Percentiles rank a stretch among this genome's conserved stretches.
Evolutionary conservation across 768 basidiomycete species (phyloP).

Genomic region (Lactarius akahatsu): DNA sequence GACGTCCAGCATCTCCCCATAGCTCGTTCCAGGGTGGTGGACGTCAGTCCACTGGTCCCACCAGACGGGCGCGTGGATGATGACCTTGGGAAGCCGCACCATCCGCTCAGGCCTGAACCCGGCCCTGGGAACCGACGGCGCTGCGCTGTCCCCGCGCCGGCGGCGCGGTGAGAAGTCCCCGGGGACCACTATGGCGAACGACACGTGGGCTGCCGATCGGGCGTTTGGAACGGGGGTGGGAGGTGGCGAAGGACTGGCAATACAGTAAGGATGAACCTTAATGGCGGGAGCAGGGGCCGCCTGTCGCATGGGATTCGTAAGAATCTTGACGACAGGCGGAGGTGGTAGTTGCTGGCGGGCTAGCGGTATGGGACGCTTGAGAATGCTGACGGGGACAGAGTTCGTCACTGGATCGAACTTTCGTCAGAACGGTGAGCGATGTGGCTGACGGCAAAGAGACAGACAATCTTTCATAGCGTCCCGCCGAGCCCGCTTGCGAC

Average conservation of each 20-base stretch:
- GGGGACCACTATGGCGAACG: not conserved
- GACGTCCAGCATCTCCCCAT: slow-evolving; percentile 1
- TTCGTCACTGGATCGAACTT: slow-evolving; percentile 3
- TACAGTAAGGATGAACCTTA: not conserved
- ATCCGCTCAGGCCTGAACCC: not conserved
- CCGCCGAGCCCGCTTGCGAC: not conserved
- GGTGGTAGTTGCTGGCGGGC: not conserved
- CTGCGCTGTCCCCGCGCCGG: not conserved
- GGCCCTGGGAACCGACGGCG: not conserved
- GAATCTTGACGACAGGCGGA: not conserved
- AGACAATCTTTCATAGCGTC: slow-evolving; percentile 8
- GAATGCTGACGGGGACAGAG: not conserved
- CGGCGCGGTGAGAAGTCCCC: not conserved
- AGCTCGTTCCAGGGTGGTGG: not conserved
- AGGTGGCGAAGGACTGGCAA: not conserved
- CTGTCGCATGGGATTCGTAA: not conserved
- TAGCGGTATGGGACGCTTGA: not conserved
- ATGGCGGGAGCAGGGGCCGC: not conserved
- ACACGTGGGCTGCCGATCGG: not conserved
- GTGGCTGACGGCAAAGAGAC: not conserved
- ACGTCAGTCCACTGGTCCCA: slow-evolving; percentile 16
- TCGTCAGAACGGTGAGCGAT: not conserved
- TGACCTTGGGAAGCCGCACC: not conserved
- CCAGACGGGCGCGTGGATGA: slow-evolving; percentile 2
- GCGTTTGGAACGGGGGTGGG: not conserved